phyloP scores from a whole-genome alignment of 106 monocot genomes.

The Acorus calamus region DNA sequence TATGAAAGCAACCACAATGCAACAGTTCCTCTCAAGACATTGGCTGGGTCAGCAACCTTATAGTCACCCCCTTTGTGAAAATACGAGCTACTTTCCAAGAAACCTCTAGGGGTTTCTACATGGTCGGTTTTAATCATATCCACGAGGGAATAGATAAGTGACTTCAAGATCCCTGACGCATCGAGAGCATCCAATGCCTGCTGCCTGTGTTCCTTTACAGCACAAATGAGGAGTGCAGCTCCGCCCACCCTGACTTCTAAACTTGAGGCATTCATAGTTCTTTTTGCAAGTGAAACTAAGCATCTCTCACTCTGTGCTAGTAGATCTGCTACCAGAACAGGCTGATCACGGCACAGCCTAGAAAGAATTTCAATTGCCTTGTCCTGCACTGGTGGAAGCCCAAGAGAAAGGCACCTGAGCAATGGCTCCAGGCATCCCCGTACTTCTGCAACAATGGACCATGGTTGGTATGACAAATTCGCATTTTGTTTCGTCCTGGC shows the following conservation, averaged over 20 bases:
- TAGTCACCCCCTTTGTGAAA: constrained; percentile 25
- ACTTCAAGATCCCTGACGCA: constrained; percentile 33
- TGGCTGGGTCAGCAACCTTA: constrained; percentile 31
- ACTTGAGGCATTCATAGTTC: constrained; percentile 37
- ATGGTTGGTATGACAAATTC: constrained; percentile 26
- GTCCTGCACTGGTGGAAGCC: constrained; percentile 54
- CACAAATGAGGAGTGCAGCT: constrained; percentile 43
- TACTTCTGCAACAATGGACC: constrained; percentile 43
- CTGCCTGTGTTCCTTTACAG: constrained; percentile 36
- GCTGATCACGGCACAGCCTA: constrained; percentile 46
- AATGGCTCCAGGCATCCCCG: constrained; percentile 41
- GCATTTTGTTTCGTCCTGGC: constrained; percentile 35
- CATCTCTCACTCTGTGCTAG: constrained; percentile 33
- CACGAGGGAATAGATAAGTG: constrained; percentile 39
- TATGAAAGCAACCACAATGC: constrained; percentile 59
- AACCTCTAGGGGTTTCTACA: constrained; percentile 14
- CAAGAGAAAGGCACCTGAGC: constrained; percentile 35
- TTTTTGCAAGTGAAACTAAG: constrained; percentile 45
- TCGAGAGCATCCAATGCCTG: constrained; percentile 36
- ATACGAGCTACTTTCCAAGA: constrained; percentile 28
- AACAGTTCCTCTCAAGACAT: constrained; percentile 35
- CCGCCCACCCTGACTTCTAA: constrained; percentile 53
- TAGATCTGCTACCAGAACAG: constrained; percentile 35
- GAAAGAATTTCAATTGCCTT: constrained; percentile 72
- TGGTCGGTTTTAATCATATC: constrained; percentile 38